A percentile compares a stretch with the other conserved stretches of the same genome.
phyloP scores from a whole-genome alignment of 1,139 yeast genomes.

The Scheffersomyces illinoinensis region DNA sequence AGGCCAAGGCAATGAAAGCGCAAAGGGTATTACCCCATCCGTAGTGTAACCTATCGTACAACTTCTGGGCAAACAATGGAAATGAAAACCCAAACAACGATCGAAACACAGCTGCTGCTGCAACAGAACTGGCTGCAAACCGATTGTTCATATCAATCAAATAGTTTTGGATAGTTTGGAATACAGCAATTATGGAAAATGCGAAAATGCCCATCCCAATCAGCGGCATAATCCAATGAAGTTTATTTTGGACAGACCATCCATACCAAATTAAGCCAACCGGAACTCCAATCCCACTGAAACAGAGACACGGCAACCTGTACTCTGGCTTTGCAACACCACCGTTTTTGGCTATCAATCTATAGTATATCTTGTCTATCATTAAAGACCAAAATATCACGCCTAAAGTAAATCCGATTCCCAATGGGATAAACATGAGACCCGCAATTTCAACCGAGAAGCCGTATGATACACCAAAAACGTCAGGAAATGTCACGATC shows the following conservation, averaged over 20 bases:
- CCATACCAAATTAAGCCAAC: constrained; percentile 62
- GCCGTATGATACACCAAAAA: constrained; percentile 49
- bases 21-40: constrained; percentile 71
- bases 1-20: constrained; percentile 52
- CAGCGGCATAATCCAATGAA: constrained; percentile 59
- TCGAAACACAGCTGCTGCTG: constrained; percentile 64
- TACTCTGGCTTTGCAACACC: constrained; percentile 60
- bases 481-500: constrained; percentile 58
- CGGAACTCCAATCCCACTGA: constrained; percentile 50
- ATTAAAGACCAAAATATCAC: constrained; percentile 43
- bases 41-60: constrained; percentile 49
- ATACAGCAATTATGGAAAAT: constrained; percentile 56
- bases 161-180: constrained; percentile 61
- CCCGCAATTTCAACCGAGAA: constrained; percentile 54
- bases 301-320: constrained; percentile 47
- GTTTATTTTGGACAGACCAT: constrained; percentile 55
- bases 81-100: constrained; percentile 59
- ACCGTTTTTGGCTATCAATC: constrained; percentile 38
- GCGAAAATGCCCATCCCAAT: constrained; percentile 59
- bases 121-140: constrained; percentile 59
- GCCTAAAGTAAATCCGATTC: constrained; percentile 52
- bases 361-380: constrained; percentile 38
- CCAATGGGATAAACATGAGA: constrained; percentile 56
- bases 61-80: constrained; percentile 47
- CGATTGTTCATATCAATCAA: constrained; percentile 67